Evolutionary conservation across 768 basidiomycete genomes (phyloP), one percentile per base, ranked within the genome.

Genomic region (Boletus reticuloceps): DNA sequence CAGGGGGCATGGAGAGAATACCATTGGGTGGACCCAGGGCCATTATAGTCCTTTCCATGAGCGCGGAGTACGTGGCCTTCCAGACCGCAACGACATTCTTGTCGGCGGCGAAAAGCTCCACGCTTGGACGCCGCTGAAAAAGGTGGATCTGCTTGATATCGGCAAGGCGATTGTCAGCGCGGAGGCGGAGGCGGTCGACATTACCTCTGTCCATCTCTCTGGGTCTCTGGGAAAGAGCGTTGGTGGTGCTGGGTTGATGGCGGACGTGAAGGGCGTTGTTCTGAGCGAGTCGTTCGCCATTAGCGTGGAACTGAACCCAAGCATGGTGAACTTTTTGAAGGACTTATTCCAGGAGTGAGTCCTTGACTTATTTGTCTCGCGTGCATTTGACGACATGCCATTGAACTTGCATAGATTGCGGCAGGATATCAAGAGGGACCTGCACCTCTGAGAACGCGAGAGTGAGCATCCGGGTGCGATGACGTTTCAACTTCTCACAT

Each of bases 151-250:
- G 2, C 47, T 57, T n/a, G 2, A 6, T 16, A 1, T 57, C 3
- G 41, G 41, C n/a, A 38, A 39, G 42, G 19, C 19, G 40, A 34
- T 53, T 37, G 37, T 45, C 27, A 17, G 22, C 10, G 46, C 31
- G 7, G 47, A 41, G 16, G 8, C 22, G 3, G 31, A 41, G 22
- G 43, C 32, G 19, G 38, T 58, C 25, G n/a, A 47, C 17, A 47
- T 50, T 7, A 55, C 56, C 19, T 48, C 53, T 17, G 3, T 58
- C 31, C 53, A 50, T 14, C 22, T 58, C 36, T 54, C 47, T 31
- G 56, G 52, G 41, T 38, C 52, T 11, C 27, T 57, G 8, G 31
- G 52, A 11, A 45, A 49, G 47, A 55, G 53, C 19, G 29, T 52
- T 6, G 14, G 38, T 6, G 46, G 55, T 6, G 41, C n/a, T 19